A percentile compares a stretch with the other conserved stretches of the same genome.
These are phyloP conservation scores for Hydrangea macrophylla DNA, from an alignment of 148 eudicot species.

Conservation along the genomic window DNA sequence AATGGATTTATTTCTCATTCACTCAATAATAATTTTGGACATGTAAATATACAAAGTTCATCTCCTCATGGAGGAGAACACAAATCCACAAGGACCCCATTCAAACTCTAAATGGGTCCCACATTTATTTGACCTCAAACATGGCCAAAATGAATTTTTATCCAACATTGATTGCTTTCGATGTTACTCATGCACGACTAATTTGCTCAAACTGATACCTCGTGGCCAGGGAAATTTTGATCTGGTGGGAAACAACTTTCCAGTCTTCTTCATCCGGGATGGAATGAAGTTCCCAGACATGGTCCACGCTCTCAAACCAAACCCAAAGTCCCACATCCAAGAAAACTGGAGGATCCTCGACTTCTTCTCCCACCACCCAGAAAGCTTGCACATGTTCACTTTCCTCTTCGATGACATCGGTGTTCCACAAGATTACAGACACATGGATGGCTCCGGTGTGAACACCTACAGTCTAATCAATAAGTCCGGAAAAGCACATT, in stretches of 20 bases:
- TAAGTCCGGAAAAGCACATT: conserved; percentile 51
- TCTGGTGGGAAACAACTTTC: conserved; percentile 69
- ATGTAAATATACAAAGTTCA: too few species aligned
- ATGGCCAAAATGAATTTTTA: too few species aligned
- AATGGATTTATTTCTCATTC: too few species aligned
- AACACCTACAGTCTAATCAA: conserved; percentile 51
- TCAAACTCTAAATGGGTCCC: too few species aligned
- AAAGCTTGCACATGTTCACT: conserved; percentile 59
- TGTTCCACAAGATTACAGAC: conserved; percentile 54
- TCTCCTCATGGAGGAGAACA: too few species aligned
- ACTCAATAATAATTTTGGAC: too few species aligned
- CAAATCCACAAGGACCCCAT: too few species aligned
- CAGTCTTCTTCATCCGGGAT: conserved; percentile 64
- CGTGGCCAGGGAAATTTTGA: conserved; percentile 56
- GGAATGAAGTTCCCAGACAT: conserved; percentile 71
- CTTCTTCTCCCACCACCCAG: conserved; percentile 76
- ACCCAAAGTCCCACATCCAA: conserved; percentile 68
- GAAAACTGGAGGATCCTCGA: conserved; percentile 73
- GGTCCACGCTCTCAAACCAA: conserved; percentile 74
- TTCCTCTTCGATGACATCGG: conserved; percentile 64
- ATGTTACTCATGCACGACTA: neutral
- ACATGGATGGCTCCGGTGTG: conserved; percentile 68
- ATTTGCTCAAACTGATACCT: neutral
- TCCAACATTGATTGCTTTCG: neutral
- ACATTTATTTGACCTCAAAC: too few species aligned